These are phyloP conservation scores for Heliosperma pusillum DNA, from an alignment of 148 eudicot genomes.

Conservation along the genomic window DNA sequence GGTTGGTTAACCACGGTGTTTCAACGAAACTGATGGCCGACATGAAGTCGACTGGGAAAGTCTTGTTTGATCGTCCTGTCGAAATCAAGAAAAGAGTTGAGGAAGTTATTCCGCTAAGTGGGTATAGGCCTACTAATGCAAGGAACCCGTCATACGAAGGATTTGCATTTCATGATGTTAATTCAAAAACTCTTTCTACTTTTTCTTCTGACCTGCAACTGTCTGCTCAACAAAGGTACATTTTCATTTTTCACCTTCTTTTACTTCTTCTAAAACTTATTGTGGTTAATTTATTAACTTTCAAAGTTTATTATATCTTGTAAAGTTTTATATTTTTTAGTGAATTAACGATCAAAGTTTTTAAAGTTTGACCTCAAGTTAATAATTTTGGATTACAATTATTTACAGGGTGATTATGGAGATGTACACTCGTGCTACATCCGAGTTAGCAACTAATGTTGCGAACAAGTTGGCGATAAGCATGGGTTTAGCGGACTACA, in stretches of 20 bases:
- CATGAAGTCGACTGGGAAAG: not conserved
- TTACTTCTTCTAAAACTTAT: too few species aligned
- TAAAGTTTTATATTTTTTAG: too few species aligned
- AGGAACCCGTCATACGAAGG: not conserved
- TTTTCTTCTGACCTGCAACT: not conserved
- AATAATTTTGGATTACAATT: too few species aligned
- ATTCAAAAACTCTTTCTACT: not conserved
- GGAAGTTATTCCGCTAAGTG: not conserved
- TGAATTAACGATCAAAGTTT: too few species aligned
- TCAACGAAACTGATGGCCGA: not conserved
- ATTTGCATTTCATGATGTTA: not conserved
- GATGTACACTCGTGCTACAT: not conserved
- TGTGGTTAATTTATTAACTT: too few species aligned
- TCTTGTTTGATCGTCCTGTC: not conserved
- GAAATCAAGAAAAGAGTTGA: not conserved
- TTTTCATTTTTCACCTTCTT: too few species aligned
- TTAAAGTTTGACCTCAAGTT: too few species aligned
- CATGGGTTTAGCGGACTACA: constrained; percentile 15
- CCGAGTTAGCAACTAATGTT: not conserved
- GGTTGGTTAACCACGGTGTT: not conserved
- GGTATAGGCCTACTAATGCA: not conserved
- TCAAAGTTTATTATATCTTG: too few species aligned
- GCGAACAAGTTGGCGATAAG: not conserved
- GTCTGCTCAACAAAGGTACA: not conserved
- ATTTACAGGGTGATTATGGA: not conserved